Percentiles rank a stretch among this genome's conserved stretches.
These are phyloP conservation scores for Coffea eugenioides DNA, from an alignment of 257 asterid genomes.

Conservation along the genomic window DNA sequence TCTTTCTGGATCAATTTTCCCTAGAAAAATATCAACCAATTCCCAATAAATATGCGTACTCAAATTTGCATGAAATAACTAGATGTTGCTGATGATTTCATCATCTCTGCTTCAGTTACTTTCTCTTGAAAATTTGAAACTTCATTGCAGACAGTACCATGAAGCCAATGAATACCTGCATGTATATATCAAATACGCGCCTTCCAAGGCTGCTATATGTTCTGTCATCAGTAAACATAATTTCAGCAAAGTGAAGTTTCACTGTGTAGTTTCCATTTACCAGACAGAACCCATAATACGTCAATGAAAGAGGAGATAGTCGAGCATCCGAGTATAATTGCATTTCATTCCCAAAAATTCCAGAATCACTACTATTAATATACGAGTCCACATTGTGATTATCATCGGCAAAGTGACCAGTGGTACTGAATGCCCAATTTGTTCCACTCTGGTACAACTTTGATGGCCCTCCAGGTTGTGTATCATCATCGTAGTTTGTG, in stretches of 20 bases:
- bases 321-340: constrained; percentile 28
- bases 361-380: constrained; percentile 13
- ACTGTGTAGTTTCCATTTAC: constrained; percentile 35
- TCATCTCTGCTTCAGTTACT: neutral
- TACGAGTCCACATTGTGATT: constrained; percentile 20
- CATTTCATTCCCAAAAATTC: neutral
- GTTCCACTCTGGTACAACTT: constrained; percentile 23
- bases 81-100: neutral
- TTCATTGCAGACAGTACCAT: neutral
- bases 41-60: neutral
- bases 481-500: constrained; percentile 35
- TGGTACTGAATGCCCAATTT: constrained; percentile 65
- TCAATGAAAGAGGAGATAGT: constrained; percentile 41
- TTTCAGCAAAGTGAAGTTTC: constrained; percentile 42
- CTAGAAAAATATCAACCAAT: constrained; percentile 30
- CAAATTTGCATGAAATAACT: neutral
- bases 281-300: constrained; percentile 37
- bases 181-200: constrained; percentile 35
- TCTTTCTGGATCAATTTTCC: constrained; percentile 57
- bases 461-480: constrained; percentile 41
- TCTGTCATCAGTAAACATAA: constrained; percentile 23
- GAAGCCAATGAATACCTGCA: constrained; percentile 29
- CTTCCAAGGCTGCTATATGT: constrained; percentile 31
- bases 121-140: neutral
- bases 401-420: constrained; percentile 56